Evolutionary conservation across 306 rosid genomes (phyloP), one percentile per base, ranked within the genome.

Genomic region (Gleditsia sinensis): DNA sequence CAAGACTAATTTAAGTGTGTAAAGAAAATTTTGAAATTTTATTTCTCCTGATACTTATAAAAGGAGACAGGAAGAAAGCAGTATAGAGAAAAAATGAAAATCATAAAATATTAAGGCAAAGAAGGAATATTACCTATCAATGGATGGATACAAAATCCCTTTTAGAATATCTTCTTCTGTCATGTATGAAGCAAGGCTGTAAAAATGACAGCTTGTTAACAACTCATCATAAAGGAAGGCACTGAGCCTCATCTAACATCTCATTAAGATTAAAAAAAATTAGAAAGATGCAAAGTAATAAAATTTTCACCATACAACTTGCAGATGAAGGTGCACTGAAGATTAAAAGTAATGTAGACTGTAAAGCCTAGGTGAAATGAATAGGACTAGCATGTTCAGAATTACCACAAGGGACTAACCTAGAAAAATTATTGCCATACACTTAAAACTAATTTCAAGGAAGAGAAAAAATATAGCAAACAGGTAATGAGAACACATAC

Each of bases 141-240:
- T 85, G 56, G 92, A 94, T 58, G 98, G 98, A 84, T 88, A 94
- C 84, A 94, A 82, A 64, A 86, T 85, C 57, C 98, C 98, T 50
- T 83, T 84, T 25, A 71, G 85, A 78, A 85, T 67, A 50, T 94
- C 98, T 76, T 88, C 97, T 30, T 89, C 94, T 14, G 90, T 88
- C 88, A 94, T 94, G 79, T 94, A 94, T 46, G 97, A 85, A 77
- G 98, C 97, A 75, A 94, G 98, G 86, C 98, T 94, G 92, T 43
- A 73, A 54, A 73, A 50, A 79, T 59, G 79, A 80, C 65, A 88
- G 48, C 53, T 72, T 66, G 75, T 85, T 75, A 89, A 83, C 21
- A 80, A 81, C 46, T 61, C 77, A 62, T 72, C 30, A 56, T 45
- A 64, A 75, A 34, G 5, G 67, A 77, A 32, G 71, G 56, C 21